These are phyloP conservation scores for Fusarium proliferatum DNA, from an alignment of 2,329 filamentous ascomycete genomes.

Conservation along the genomic window DNA sequence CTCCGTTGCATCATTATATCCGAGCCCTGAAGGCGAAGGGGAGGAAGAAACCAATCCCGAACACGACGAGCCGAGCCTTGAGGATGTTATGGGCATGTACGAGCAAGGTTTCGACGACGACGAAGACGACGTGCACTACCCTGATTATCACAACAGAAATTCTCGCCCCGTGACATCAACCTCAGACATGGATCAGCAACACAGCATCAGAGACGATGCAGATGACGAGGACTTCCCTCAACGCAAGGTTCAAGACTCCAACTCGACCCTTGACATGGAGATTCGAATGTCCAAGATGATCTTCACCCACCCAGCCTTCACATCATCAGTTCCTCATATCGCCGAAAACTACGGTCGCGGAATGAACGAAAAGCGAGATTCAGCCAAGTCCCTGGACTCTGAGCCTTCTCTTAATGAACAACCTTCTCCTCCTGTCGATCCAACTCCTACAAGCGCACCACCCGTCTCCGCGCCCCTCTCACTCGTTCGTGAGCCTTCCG, in stretches of 20 bases:
- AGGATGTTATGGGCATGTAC: constrained; percentile 78
- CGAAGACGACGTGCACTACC: constrained; percentile 52
- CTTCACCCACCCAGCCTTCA: constrained; percentile 54
- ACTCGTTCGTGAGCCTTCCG: constrained; percentile 15
- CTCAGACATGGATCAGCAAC: constrained; percentile 48
- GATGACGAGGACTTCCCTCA: constrained; percentile 38
- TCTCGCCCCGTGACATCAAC: constrained; percentile 50
- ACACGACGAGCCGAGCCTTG: constrained; percentile 69
- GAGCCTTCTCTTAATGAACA: constrained; percentile 46
- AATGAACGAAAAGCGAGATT: constrained; percentile 59
- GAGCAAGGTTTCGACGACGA: constrained; percentile 69
- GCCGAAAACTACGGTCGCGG: constrained; percentile 46
- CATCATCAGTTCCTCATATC: constrained; percentile 54
- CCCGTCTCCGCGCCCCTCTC: constrained; percentile 31
- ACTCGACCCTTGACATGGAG: constrained; percentile 52
- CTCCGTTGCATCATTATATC: constrained; percentile 72
- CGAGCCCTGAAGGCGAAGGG: constrained; percentile 35
- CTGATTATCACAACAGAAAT: constrained; percentile 27
- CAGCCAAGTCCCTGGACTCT: constrained; percentile 60
- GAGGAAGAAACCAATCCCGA: constrained; percentile 52
- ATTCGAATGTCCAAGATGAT: constrained; percentile 55
- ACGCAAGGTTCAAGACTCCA: constrained; percentile 31
- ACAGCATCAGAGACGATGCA: constrained; percentile 13
- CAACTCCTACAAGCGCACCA: constrained; percentile 6
- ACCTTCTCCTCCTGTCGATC: constrained; percentile 26